These are phyloP conservation scores for Tetrahymena borealis DNA, from an alignment of 73 alveolate genomes.

Conservation along the genomic window DNA sequence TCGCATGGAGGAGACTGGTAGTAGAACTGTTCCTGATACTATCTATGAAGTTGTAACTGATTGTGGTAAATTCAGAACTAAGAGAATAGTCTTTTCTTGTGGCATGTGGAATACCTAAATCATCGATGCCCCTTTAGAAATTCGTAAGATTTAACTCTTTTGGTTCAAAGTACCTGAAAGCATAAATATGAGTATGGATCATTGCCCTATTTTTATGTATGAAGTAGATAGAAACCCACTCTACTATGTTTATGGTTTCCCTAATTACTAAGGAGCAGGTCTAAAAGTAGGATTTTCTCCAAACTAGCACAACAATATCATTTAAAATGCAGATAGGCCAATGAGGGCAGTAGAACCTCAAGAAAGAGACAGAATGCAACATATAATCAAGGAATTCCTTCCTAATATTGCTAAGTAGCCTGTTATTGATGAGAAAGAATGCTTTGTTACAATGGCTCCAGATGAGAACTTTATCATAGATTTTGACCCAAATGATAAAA, in stretches of 20 bases:
- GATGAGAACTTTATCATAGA: not conserved
- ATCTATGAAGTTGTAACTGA: not conserved
- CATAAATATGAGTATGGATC: not conserved
- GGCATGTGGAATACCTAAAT: not conserved
- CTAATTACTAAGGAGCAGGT: not conserved
- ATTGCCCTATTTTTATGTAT: not conserved
- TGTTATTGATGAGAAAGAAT: not conserved
- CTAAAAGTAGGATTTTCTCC: not conserved
- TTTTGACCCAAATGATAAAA: not conserved
- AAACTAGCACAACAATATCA: not conserved
- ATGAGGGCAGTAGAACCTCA: not conserved
- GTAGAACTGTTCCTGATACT: not conserved
- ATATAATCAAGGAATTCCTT: not conserved
- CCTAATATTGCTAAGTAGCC: not conserved
- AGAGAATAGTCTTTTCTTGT: not conserved
- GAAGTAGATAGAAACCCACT: not conserved
- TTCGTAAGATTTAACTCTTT: not conserved
- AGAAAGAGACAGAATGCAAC: not conserved
- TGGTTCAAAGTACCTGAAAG: not conserved
- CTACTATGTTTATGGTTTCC: not conserved
- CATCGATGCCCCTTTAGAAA: not conserved
- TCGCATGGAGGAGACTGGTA: not conserved
- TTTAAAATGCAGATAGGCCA: not conserved
- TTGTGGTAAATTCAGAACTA: not conserved
- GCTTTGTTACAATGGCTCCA: not conserved